These are phyloP conservation scores for Moniliella sp. DNA, from an alignment of 1,284 basidiomycete species.

Conservation along the genomic window DNA sequence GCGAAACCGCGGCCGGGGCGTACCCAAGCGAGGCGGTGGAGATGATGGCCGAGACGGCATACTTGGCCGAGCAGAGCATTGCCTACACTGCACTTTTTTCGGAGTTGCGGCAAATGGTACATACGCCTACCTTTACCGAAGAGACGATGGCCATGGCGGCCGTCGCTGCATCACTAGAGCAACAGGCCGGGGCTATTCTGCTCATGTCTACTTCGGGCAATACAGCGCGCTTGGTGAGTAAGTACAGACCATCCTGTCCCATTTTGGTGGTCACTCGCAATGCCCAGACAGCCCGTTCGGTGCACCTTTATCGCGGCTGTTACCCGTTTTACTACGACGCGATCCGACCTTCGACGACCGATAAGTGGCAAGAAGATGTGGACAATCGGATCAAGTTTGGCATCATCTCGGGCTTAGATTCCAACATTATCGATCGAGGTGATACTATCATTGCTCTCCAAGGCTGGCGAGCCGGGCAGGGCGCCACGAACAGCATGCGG, in stretches of 20 bases:
- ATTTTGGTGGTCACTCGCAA: constrained; percentile 76
- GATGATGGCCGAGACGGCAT: constrained; percentile 34
- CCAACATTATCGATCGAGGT: constrained; percentile 76
- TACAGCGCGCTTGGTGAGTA: constrained; percentile 84
- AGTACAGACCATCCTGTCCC: constrained; percentile 80
- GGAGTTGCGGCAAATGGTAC: constrained; percentile 38
- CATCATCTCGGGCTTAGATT: constrained; percentile 56
- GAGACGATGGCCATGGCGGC: constrained; percentile 33
- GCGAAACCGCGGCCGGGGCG: constrained; percentile 31
- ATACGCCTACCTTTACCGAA: constrained; percentile 26
- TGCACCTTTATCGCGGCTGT: constrained; percentile 84
- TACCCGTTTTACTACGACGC: constrained; percentile 94
- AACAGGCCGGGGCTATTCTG: constrained; percentile 44
- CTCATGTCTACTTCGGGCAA: constrained; percentile 81
- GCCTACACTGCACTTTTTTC: constrained; percentile 32
- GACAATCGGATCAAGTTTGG: constrained; percentile 50
- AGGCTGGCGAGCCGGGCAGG: constrained; percentile 93
- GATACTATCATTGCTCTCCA: constrained; percentile 82
- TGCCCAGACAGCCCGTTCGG: constrained; percentile 79
- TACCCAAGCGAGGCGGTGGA: constrained; percentile 37
- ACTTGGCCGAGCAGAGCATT: constrained; percentile 30
- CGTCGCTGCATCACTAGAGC: constrained; percentile 28
- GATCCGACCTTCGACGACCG: constrained; percentile 55
- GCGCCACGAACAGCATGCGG: constrained; percentile 45
- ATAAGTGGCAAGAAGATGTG: constrained; percentile 95